phyloP scores from a whole-genome alignment of 2,329 filamentous ascomycete genomes.

The Xylariaceae sp. region DNA sequence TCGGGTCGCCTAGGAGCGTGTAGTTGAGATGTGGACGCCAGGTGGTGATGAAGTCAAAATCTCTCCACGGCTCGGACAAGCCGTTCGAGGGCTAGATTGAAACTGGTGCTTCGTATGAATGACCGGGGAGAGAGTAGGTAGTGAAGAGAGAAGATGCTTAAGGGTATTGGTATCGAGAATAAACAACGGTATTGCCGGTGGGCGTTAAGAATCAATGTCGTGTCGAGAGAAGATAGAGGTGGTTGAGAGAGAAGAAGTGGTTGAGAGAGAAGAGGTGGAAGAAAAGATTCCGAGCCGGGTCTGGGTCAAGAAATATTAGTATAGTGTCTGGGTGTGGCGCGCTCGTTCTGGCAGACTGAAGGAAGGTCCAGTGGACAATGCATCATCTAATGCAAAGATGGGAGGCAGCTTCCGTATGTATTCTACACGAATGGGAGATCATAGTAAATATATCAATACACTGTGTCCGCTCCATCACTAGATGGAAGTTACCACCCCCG shows the following conservation, averaged over 20 bases:
- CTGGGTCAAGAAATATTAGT: neutral
- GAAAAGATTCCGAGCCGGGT: neutral
- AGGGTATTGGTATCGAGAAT: neutral
- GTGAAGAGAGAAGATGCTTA: neutral
- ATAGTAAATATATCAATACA: neutral
- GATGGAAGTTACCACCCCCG: no score
- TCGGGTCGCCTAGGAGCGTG: neutral
- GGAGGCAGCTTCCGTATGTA: slow-evolving; percentile 6
- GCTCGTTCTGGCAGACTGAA: neutral
- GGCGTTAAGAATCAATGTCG: slow-evolving; percentile 5
- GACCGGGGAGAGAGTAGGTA: neutral
- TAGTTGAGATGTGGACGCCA: neutral
- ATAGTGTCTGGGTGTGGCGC: slow-evolving; percentile 9
- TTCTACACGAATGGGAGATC: neutral
- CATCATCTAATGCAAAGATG: neutral
- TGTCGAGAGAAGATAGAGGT: neutral
- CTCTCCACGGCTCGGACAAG: neutral
- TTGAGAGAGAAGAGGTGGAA: neutral
- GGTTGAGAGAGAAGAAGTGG: neutral
- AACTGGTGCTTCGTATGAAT: slow-evolving; percentile 9
- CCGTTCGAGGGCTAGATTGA: neutral
- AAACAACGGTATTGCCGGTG: slow-evolving; percentile 1
- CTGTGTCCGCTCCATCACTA: neutral
- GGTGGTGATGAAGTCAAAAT: neutral
- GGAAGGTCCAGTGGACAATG: slow-evolving; percentile 10